Evolutionary conservation across 2,329 filamentous ascomycete species (phyloP), one percentile per base, ranked within the genome.

Genomic region (Sporothrix humicola): DNA sequence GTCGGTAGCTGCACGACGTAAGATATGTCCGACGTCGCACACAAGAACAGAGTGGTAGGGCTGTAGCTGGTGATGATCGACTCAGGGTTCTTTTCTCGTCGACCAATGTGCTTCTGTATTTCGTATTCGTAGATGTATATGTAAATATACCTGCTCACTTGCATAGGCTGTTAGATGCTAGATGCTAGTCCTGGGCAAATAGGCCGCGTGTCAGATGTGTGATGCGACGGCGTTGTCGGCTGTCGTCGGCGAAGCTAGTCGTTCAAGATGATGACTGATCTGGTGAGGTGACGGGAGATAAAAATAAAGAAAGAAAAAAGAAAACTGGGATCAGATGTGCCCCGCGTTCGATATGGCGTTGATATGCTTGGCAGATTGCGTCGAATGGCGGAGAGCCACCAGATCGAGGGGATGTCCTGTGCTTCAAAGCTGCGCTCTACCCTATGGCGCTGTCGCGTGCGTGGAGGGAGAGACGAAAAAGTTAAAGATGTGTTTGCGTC

Each of bases 371-470:
- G 31, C 37, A 44, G 12, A 12, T 42, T 17, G 26, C 15, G 26
- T 42, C 58, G n/a, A 63, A n/a, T 20, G 48, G 61, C 63, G 31
- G 46, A 44, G 50, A 52, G 10, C 5, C 44, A 37, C 42, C 46
- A 52, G 46, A 68, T 37, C 15, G 13, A 68, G 48, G 9, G 10
- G 8, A 13, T 17, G 8, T 5, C 2, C 23, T 23, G 65, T n/a
- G 37, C n/a, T 50, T 23, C 46, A 23, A 52, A 68, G 44, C 44
- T 17, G 20, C 31, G 63, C 52, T 50, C 63, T n/a, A 15, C 65
- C 46, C 65, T n/a, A 66, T 52, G 65, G 65, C 46, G 65, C 31
- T 68, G 65, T 52, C 46, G 65, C 23, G 26, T 68, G 23, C 12
- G 31, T 37, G 31, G 31, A 37, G 1, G 46, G 9, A 52, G 10